Evolutionary conservation across 202 grass and related monocot species (phyloP), one percentile per base, ranked within the genome.

Genomic region (Carex sylvatica): DNA sequence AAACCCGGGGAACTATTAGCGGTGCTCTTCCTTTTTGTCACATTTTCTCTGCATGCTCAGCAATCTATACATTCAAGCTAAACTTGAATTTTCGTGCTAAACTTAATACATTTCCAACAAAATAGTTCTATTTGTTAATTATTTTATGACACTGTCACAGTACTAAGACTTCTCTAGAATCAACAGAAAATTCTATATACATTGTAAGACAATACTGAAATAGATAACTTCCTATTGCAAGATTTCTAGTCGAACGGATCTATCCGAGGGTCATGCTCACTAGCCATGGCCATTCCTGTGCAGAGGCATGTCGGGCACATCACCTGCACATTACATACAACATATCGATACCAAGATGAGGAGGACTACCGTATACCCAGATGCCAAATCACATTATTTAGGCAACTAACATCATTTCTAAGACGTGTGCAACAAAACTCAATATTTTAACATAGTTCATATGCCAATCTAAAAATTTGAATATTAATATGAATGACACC

Each of bases 261-360:
- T 19, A 99, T 96, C 65, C 93, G 93, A 31, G 88, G 96, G 54
- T 96, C 96, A 60, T 99, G 96, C 79, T 99, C 96, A 44, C 96
- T 99, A n/a, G 96, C 96, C 96, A 99, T 99, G 53, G 96, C 93
- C 96, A 99, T 99, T 58, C 96, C 96, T 3, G 96, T 99, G 89
- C 96, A 99, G 28, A 99, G 93, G 79, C 96, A 99, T 82, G 96
- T 99, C 51, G 96, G 96, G 35, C 93, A 99, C 96, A 99, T 99
- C 26, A 99, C 96, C 96, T 99, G 89, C 23, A 93, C 84, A 10
- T 81, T 65, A 67, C 23, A 66, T 53, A 46, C 80, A 66, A 70
- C 44, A 70, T 33, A 69, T 30, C 33, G 0, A 72, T 51, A 10
- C 44, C 12, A 73, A 73, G 19, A 72, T 13, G 69, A 72, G 42